phyloP scores from a whole-genome alignment of 495 filamentous ascomycete genomes.

The Xylaria castorea region DNA sequence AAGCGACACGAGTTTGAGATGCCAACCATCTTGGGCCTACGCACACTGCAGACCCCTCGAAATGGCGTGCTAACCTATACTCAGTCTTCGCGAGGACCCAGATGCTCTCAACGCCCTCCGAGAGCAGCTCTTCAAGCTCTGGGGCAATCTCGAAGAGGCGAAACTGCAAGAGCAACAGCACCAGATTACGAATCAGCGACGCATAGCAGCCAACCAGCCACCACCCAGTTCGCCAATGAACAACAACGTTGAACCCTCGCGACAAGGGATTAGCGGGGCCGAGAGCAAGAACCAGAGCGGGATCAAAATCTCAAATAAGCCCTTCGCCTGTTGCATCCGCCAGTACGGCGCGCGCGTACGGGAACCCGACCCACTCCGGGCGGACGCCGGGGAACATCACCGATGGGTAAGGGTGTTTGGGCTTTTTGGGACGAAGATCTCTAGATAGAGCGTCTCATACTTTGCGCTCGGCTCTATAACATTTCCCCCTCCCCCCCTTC shows the following conservation, averaged over 20 bases:
- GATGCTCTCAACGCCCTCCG: conserved; percentile 57
- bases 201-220: conserved; percentile 34
- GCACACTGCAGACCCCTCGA: neutral
- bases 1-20: neutral
- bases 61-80: conserved; percentile 22
- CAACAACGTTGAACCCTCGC: neutral
- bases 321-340: conserved; percentile 67
- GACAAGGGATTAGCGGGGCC: neutral
- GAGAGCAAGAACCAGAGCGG: conserved; percentile 8
- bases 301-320: conserved; percentile 48
- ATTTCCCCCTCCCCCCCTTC: neutral
- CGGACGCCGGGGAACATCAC: conserved; percentile 42
- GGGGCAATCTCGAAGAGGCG: conserved; percentile 83
- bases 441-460: neutral
- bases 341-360: conserved; percentile 62
- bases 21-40: neutral
- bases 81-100: conserved; percentile 60
- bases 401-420: conserved; percentile 60
- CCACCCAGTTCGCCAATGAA: conserved; percentile 32
- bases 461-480: neutral
- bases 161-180: conserved; percentile 49
- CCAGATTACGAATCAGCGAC: conserved; percentile 28
- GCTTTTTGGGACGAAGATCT: conserved; percentile 63
- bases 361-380: conserved; percentile 37
- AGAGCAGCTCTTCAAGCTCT: conserved; percentile 79